These are phyloP conservation scores for Solanum aculeatissimum DNA, from an alignment of 305 asterid genomes.

Conservation along the genomic window DNA sequence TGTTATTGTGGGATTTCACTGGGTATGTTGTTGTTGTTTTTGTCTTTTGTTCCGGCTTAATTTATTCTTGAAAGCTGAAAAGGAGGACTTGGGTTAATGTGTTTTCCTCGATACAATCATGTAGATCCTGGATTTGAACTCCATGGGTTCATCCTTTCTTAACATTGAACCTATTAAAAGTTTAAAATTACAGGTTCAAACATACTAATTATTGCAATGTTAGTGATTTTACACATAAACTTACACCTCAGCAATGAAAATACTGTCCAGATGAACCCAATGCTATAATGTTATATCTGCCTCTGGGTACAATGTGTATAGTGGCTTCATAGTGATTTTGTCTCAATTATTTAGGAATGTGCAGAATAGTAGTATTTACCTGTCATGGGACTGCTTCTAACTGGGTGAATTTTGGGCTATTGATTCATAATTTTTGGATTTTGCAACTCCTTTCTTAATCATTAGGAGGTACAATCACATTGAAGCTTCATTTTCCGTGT, in stretches of 20 bases:
- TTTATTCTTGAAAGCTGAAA: neutral
- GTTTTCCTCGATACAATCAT: neutral
- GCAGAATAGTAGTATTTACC: neutral
- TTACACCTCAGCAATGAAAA: neutral
- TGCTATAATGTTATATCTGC: neutral
- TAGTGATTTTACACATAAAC: neutral
- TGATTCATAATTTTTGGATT: neutral
- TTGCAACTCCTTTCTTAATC: neutral
- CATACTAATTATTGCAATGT: neutral
- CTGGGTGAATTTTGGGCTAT: neutral
- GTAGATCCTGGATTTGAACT: neutral
- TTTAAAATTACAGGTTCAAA: neutral
- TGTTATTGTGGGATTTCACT: neutral
- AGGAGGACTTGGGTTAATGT: neutral
- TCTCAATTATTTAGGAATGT: neutral
- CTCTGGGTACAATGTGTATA: neutral
- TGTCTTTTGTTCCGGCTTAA: neutral
- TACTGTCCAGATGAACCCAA: neutral
- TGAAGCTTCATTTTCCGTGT: neutral
- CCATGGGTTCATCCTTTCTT: neutral
- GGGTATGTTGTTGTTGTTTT: neutral
- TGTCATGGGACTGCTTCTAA: neutral
- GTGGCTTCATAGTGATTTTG: neutral
- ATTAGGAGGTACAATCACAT: neutral
- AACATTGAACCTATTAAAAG: neutral